Evolutionary conservation across 2,329 filamentous ascomycete species (phyloP), one percentile per base, ranked within the genome.

Genomic region (Arthrobotrys entomopaga): DNA sequence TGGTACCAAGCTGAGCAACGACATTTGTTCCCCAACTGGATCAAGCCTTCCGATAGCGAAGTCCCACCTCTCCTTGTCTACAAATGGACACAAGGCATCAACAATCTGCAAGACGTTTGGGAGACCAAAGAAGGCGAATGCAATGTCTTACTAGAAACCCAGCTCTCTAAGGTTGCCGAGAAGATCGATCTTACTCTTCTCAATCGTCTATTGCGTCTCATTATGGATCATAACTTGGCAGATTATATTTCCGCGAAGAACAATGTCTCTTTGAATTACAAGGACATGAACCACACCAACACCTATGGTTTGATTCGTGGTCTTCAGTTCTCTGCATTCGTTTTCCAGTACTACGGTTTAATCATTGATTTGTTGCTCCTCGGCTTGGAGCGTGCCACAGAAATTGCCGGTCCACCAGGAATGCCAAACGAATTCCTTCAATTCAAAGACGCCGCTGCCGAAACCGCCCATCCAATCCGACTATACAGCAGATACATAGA

Each of bases 221-320:
- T 99, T 81, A 99, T 99, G 96, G 96, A 99, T 79, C 95, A 99
- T 85, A 99, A 99, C 81, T 83, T 99, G 83, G 95, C 95, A 3
- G 96, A 99, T 82, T 99, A 99, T 83, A 99, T 99, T 80, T 97
- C 94, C 0, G 93, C 94, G 42, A 99, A 99, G 87, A 99, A 99
- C 85, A 99, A 99, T 80, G 95, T 99, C 11, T 94, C 97, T 81
- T 87, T 99, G 76, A 97, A 96, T 76, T 99, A 99, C 85, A 99
- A 99, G 84, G 95, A 99, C 79, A 99, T 99, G 95, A 98, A 97
- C 80, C 95, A 99, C 80, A 95, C 96, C 80, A 99, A 99, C 83
- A 96, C 92, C 80, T 99, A 98, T 80, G 95, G 95, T 78, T 91
- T 99, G 90, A 97, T 99, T 79, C 92, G 95, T 79, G 95, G 96